phyloP scores from a whole-genome alignment of 192 early-diverging fungal genomes.

The Coemansia reversa region DNA sequence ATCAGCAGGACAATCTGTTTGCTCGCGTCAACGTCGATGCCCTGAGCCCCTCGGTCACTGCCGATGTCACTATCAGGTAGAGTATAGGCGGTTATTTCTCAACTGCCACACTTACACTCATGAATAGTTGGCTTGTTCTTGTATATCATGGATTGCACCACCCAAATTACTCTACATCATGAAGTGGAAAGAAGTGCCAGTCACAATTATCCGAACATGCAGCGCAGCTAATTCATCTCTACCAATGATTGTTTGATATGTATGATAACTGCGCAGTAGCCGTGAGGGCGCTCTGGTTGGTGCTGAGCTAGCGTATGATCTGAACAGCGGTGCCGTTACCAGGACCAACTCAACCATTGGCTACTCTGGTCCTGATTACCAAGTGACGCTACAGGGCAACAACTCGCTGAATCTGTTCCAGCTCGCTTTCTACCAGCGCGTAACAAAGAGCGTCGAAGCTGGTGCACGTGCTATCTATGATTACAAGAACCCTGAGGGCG shows the following conservation, averaged over 20 bases:
- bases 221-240: background rate
- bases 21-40: conserved; percentile 87
- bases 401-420: conserved; percentile 88
- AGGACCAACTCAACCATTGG: conserved; percentile 89
- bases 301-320: conserved; percentile 93
- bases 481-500: conserved; percentile 70
- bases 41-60: conserved; percentile 88
- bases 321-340: conserved; percentile 81
- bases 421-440: conserved; percentile 96
- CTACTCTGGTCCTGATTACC: conserved; percentile 85
- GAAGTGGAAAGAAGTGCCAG: background rate
- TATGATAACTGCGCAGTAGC: conserved; percentile 37
- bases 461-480: conserved; percentile 93
- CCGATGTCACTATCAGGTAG: conserved; percentile 76
- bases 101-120: background rate
- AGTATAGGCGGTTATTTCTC: background rate
- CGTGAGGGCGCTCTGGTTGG: conserved; percentile 88
- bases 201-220: background rate
- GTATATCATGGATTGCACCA: too few relatives aligned
- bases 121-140: background rate
- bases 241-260: background rate
- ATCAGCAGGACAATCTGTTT: conserved; percentile 95
- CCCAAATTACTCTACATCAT: background rate
- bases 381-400: conserved; percentile 83
- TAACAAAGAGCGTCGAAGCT: conserved; percentile 87